Base-by-base conservation (phyloP, 768 basidiomycete species). In the Trametes sanguinea region DNA sequence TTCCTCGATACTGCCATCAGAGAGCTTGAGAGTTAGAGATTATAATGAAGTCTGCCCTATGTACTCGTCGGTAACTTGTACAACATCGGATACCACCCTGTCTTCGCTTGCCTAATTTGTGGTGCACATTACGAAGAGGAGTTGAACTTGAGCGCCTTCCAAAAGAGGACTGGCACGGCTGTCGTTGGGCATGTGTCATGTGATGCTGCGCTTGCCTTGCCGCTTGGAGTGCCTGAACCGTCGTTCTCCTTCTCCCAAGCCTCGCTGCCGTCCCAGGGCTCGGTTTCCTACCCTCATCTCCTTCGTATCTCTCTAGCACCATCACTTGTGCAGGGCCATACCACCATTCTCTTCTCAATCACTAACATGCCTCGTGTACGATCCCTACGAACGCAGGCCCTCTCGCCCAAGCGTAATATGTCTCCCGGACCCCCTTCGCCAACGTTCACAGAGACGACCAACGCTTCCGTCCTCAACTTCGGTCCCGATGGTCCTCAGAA, bases 401-500 rank as follows among this genome's bases (percentile, higher is more conserved):
- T 86, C 76, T 75, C 80, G 62, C 72, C 78, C 71, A 76, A 77
- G 68, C 77, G 80, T 57, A 76, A 74, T 54, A 72, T 77, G 3
- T 84, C 85, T 6, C 80, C 85, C 56, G 75, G 78, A 40, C 87
- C 89, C 57, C 89, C 90, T 2, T 94, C 92, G 29, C 92, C 92
- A 54, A 92, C 92, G 2, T 92, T 89, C 76, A 88, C 90, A 33
- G 91, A 93, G 17, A 78, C 84, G 27, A 94, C 93, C 9, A 85
- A 90, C 70, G 89, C 80, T 35, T 92, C 92, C 16, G 84, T 83
- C 50, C 83, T 92, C 77, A 84, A 89, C 72, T 89, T 92, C 73
- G 90, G 90, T 35, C 78, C 79, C 51, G 80, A 86, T 67, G 89
- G 90, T 6, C 89, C 89, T 43, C 79, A 84, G 65, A 92, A 90